Evolutionary conservation across 495 filamentous ascomycete genomes (phyloP), one percentile per base, ranked within the genome.

Genomic region (Aspergillus coremiiformis): DNA sequence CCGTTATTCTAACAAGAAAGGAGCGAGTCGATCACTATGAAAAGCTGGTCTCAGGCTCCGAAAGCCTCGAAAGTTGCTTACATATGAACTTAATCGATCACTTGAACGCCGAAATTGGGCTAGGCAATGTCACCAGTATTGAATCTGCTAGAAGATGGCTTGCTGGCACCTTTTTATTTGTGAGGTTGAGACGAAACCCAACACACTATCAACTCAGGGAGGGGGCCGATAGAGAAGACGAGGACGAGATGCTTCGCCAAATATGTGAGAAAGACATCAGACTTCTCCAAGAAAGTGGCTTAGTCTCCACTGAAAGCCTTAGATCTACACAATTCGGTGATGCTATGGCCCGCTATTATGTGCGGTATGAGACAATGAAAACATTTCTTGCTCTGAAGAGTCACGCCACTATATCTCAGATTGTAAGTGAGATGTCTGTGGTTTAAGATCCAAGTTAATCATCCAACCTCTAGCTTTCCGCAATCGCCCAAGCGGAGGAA

Each of bases 261-360:
- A 92, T 95, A 49, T 96, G 90, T 59, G 81, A 84, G 57, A 85
- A 84, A 42, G 86, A 91, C 58, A 79, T 96, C 44, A 80, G 72
- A 29, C 72, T 86, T 33, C 70, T 98, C 0, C 78, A 83, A 39
- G 76, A 85, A 14, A 65, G 66, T 17, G 69, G 75, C 1, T 65
- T 96, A 10, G 75, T 95, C 20, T 73, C 71, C 2, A 48, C 45
- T 2, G 70, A 71, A 12, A 64, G 61, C 9, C 76, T 95, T 32
- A 74, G 68, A 44, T 84, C 83, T 24, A 95, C 90, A 1, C 80
- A 84, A 47, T 90, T 86, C 59, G 93, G 93, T 1, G 77, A 89
- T 49, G 86, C 89, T 1, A 98, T 98, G 93, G 89, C 93, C 32
- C 84, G 83, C 47, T 96, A 96, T 63, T 96, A 90, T 71, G 72